A percentile compares a stretch with the other conserved stretches of the same genome.
Evolutionary conservation across 805 yeast species (phyloP).

Genomic region (Candida ovalis): DNA sequence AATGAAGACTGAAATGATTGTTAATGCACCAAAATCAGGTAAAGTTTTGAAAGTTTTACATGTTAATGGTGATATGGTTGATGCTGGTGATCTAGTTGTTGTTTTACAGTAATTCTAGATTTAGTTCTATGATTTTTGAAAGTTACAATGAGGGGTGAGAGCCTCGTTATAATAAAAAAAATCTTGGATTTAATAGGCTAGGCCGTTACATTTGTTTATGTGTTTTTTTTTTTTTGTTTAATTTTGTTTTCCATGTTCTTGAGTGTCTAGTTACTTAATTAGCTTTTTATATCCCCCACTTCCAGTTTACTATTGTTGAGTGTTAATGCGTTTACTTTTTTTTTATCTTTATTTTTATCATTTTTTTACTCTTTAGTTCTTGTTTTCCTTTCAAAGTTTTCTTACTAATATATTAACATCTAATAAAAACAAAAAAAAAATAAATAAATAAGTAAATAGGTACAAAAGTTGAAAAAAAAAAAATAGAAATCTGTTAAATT

Average conservation of each 20-base stretch:
- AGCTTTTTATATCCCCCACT: no score
- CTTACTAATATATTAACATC: not conserved
- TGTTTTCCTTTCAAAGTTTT: no score
- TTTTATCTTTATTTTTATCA: no score
- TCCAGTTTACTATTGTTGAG: no score
- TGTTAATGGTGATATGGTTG: slow-evolving; percentile 92
- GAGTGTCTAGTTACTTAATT: not conserved
- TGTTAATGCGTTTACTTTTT: no score
- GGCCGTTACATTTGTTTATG: not conserved
- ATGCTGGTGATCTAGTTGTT: slow-evolving; percentile 92
- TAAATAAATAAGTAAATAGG: not conserved
- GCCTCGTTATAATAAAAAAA: not conserved
- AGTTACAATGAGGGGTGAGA: slow-evolving; percentile 7
- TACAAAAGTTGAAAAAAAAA: not conserved
- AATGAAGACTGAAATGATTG: slow-evolving; percentile 97
- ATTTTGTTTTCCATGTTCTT: not conserved
- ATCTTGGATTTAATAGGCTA: not conserved
- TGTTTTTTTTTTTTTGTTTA: not conserved
- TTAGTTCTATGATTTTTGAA: not conserved
- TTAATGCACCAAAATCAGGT: slow-evolving; percentile 66
- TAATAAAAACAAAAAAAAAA: not conserved
- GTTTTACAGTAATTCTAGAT: slow-evolving; percentile 40
- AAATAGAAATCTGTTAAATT: not conserved
- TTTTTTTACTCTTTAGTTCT: no score
- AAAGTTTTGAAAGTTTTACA: slow-evolving; percentile 71